Base-by-base conservation (phyloP, 805 yeast species). In the Yarrowia sp. region DNA sequence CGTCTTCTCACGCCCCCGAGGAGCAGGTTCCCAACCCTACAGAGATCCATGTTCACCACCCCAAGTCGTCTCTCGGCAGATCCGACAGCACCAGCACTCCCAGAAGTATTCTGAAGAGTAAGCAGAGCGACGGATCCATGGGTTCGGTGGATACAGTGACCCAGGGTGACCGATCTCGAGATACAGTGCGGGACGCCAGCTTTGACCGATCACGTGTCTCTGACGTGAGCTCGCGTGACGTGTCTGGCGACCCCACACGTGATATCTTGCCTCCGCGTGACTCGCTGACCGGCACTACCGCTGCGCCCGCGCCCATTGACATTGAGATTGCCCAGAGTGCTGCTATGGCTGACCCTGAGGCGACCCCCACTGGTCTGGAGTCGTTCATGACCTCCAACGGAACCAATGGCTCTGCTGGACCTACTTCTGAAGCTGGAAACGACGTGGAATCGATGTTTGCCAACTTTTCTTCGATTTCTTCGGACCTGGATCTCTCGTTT, bases 11-110 rank as follows among this genome's bases (percentile, higher is more conserved):
- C 17, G 39, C 40, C 1, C 64, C 50, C 39, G 70, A 39, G 2
- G 44, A 34, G 40, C 66, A 55, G 42, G 69, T 76, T 9, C 77
- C 78, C 20, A 72, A 75, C 67, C 74, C 77, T 14, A 70, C 73
- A 2, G 76, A 75, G 61, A 72, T 76, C 20, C 73, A 74, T 40
- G 72, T 73, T 17, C 68, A 66, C 36, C 67, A 47, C 30, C 68
- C 68, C 49, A 68, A 69, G 50, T 36, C 49, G 40, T 33, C 42
- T 7, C 46, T 61, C 20, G 55, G 66, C 20, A 50, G 67, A 33
- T 43, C 58, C 33, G 46, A 52, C 43, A 49, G 49, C 19, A 52
- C 53, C 1, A 50, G 69, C 13, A 42, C 67, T 8, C 66, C 69
- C 2, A 64, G 70, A 68, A 53, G 71, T 17, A 71, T 71, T 61